phyloP scores from a whole-genome alignment of 495 filamentous ascomycete genomes.

The Aspergillus biplanus region DNA sequence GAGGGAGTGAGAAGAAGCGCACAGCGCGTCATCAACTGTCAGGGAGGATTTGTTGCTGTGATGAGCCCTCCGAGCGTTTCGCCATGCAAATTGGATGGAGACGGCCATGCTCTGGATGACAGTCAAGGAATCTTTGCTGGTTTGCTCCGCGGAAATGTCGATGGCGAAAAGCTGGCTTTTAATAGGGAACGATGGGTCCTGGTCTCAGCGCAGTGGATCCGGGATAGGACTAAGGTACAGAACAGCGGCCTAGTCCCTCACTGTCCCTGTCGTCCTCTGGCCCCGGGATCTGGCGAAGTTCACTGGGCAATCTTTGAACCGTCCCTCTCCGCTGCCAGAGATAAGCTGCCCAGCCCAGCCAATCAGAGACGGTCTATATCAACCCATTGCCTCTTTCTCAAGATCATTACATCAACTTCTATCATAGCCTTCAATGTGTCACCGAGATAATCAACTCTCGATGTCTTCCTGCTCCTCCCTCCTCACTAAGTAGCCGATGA shows the following conservation, averaged over 20 bases:
- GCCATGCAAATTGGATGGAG: not conserved
- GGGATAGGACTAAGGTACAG: no score
- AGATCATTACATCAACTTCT: not conserved
- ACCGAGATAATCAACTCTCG: no score
- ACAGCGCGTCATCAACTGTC: not conserved
- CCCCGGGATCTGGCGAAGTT: no score
- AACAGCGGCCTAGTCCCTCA: no score
- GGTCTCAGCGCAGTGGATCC: no score
- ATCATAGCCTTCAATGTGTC: not conserved
- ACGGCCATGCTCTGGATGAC: not conserved
- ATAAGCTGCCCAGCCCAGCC: not conserved
- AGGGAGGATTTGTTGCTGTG: not conserved
- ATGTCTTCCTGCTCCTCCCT: no score
- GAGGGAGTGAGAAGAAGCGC: no score
- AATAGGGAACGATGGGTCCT: not conserved
- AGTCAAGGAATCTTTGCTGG: not conserved
- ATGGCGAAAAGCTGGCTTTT: not conserved
- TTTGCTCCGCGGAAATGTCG: slow-evolving; percentile 3
- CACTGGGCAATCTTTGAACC: no score
- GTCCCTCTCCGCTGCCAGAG: not conserved
- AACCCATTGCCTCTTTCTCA: no score
- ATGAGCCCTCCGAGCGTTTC: no score
- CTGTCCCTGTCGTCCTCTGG: no score
- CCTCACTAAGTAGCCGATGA: no score
- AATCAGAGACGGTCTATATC: not conserved